These are phyloP conservation scores for Pythium brassicae DNA, from an alignment of 352 stramenopile species.

Conservation along the genomic window DNA sequence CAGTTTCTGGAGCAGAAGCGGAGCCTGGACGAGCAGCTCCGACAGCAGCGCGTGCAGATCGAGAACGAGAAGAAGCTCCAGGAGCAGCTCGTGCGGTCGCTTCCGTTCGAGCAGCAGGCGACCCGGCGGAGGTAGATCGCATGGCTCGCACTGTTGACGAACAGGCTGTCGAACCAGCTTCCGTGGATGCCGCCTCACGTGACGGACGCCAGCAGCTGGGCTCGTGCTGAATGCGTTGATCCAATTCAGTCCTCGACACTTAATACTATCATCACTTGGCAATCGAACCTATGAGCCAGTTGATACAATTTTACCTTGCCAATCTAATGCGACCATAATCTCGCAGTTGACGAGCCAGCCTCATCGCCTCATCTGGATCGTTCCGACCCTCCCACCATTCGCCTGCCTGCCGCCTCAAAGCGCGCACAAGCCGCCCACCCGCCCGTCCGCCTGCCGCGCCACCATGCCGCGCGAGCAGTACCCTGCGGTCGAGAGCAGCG, in stretches of 20 bases:
- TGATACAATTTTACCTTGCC: no score
- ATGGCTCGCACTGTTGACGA: neutral
- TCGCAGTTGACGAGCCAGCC: no score
- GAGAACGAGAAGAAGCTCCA: constrained; percentile 28
- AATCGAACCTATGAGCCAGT: no score
- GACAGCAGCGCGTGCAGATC: constrained; percentile 21
- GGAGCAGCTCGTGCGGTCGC: constrained; percentile 23
- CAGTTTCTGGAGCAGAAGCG: constrained; percentile 24
- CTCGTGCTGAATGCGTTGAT: no score
- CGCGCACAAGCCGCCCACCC: neutral
- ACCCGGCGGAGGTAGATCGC: no score
- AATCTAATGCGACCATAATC: no score
- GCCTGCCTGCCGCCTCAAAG: neutral
- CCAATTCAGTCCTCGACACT: no score
- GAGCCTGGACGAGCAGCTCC: constrained; percentile 17
- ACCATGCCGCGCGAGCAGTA: constrained; percentile 8
- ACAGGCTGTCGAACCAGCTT: neutral
- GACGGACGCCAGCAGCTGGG: no score
- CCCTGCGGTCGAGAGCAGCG: constrained; percentile 2
- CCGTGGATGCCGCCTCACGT: no score
- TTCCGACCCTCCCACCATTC: neutral
- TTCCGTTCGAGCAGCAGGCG: neutral
- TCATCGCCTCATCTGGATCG: no score
- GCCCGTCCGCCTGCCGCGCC: no score
- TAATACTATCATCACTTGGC: no score